Evolutionary conservation across 495 filamentous ascomycete species (phyloP).

Genomic region (Rusavskia elegans): DNA sequence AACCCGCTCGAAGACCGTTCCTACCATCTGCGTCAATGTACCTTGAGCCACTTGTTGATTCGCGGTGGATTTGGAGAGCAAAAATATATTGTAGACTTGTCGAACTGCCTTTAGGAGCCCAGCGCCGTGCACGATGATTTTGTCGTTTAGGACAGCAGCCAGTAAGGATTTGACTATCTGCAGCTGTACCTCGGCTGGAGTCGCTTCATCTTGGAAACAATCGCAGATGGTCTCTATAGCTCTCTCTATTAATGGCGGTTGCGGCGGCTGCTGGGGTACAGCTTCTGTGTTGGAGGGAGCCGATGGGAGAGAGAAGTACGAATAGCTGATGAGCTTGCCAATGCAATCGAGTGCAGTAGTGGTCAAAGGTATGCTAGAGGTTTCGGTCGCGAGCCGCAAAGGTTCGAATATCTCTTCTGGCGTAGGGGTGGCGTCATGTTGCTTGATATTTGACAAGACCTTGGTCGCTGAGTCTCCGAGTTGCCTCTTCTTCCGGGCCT

Average conservation of each 20-base stretch:
- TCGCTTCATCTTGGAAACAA: slow-evolving; percentile 93
- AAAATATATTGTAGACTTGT: slow-evolving; percentile 96
- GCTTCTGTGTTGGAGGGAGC: slow-evolving; percentile 16
- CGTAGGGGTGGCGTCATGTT: slow-evolving; percentile 54
- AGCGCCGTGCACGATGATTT: slow-evolving; percentile 94
- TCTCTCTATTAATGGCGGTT: slow-evolving; percentile 71
- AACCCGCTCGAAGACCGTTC: slow-evolving; percentile 91
- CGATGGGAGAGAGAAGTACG: slow-evolving; percentile 77
- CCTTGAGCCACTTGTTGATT: slow-evolving; percentile 97
- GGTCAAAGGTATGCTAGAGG: slow-evolving; percentile 64
- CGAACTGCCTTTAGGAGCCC: slow-evolving; percentile 95
- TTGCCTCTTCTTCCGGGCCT: slow-evolving; percentile 66
- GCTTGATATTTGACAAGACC: slow-evolving; percentile 69
- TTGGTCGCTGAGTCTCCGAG: slow-evolving; percentile 64
- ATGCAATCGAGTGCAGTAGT: slow-evolving; percentile 94
- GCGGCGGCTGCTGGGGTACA: slow-evolving; percentile 13
- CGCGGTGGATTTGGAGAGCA: slow-evolving; percentile 74
- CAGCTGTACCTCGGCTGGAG: slow-evolving; percentile 75
- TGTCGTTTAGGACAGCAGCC: slow-evolving; percentile 92
- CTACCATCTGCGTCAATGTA: slow-evolving; percentile 95
- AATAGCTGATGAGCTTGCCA: slow-evolving; percentile 95
- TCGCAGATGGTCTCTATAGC: slow-evolving; percentile 99
- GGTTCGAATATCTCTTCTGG: slow-evolving; percentile 87
- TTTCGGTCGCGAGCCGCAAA: slow-evolving; percentile 71
- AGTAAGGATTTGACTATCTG: slow-evolving; percentile 96